A percentile compares a stretch with the other conserved stretches of the same genome.
Conservation (phyloP, 208 protist species). For the Strigomonas culicis region DNA sequence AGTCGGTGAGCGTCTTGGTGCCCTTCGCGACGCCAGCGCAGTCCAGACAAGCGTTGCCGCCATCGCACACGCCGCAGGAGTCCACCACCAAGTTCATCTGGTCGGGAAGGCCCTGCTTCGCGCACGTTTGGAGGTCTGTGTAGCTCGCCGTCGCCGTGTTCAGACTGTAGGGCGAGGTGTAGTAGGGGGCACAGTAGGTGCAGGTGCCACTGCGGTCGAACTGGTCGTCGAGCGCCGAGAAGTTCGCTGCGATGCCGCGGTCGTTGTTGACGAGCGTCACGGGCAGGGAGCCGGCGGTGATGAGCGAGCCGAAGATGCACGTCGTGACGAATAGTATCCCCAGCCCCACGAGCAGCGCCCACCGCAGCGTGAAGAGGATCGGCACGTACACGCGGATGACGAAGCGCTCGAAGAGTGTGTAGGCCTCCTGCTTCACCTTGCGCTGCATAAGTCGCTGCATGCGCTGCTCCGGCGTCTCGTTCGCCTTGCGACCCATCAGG, state of each 20-base stretch:
- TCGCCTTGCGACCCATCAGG: slow-evolving; percentile 20
- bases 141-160: slow-evolving; percentile 2
- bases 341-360: slow-evolving; percentile 19
- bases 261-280: slow-evolving; percentile 23
- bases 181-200: slow-evolving; percentile 45
- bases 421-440: slow-evolving; percentile 31
- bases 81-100: slow-evolving; percentile 49
- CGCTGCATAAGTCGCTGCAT: slow-evolving; percentile 27
- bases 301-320: slow-evolving; percentile 21
- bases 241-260: slow-evolving; percentile 6
- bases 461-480: slow-evolving; percentile 31
- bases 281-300: slow-evolving; percentile 26
- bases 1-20: slow-evolving; percentile 7
- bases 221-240: slow-evolving; percentile 22
- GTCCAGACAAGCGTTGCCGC: slow-evolving; percentile 35
- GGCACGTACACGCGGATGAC: slow-evolving; percentile 24
- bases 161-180: slow-evolving; percentile 19
- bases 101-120: neutral
- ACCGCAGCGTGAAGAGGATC: slow-evolving; percentile 16
- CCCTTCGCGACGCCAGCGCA: slow-evolving; percentile 26
- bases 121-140: slow-evolving; percentile 22
- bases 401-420: slow-evolving; percentile 38
- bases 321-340: slow-evolving; percentile 21
- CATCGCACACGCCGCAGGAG: slow-evolving; percentile 34
- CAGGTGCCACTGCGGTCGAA: slow-evolving; percentile 36